Conservation (phyloP, 305 asterid species). For the Fraxinus nigra region DNA sequence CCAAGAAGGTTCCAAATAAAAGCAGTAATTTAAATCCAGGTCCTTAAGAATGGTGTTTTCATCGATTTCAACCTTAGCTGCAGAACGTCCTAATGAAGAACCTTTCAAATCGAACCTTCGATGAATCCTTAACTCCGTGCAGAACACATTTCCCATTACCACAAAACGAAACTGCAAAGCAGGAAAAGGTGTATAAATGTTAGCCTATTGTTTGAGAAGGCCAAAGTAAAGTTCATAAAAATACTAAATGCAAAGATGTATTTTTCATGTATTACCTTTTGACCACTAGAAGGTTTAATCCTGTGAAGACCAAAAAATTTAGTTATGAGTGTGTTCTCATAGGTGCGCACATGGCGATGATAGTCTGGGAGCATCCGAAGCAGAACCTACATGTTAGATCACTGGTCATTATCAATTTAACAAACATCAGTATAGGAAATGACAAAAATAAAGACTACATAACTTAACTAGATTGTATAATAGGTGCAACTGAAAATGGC, state of each 20-base stretch:
- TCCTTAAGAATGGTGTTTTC: constrained; percentile 93
- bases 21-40: constrained; percentile 89
- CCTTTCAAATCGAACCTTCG: constrained; percentile 95
- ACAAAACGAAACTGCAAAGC: constrained; percentile 84
- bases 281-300: constrained; percentile 91
- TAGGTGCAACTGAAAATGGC: neutral
- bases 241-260: neutral
- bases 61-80: constrained; percentile 82
- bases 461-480: neutral
- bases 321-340: constrained; percentile 89
- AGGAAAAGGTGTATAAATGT: constrained; percentile 12
- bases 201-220: constrained; percentile 15
- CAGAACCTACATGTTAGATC: constrained; percentile 61
- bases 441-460: neutral
- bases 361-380: constrained; percentile 95
- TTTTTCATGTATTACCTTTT: constrained; percentile 56
- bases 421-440: neutral
- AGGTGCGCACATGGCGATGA: constrained; percentile 65
- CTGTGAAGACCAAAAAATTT: constrained; percentile 99
- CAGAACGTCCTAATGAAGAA: constrained; percentile 93
- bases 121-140: constrained; percentile 90
- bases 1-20: constrained; percentile 92
- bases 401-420: constrained; percentile 20
- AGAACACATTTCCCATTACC: constrained; percentile 98
- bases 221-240: neutral